phyloP scores from a whole-genome alignment of 2,329 filamentous ascomycete genomes.

The Leptodontidium sp. region DNA sequence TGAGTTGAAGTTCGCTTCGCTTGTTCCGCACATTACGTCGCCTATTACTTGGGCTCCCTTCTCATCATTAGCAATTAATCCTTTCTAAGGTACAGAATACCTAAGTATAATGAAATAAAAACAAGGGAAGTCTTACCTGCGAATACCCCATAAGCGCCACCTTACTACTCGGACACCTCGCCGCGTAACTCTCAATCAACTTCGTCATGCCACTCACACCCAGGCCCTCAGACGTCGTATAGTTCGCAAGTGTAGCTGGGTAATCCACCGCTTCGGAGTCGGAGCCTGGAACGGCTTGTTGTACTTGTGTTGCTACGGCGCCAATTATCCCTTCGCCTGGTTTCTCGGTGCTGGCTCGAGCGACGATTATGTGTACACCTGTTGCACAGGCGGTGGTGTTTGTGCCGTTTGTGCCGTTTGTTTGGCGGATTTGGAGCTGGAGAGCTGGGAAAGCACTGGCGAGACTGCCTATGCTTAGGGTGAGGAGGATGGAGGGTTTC shows the following conservation, averaged over 20 bases:
- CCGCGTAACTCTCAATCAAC: constrained; percentile 45
- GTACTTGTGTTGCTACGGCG: constrained; percentile 45
- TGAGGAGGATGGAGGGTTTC: neutral
- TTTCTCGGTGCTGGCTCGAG: constrained; percentile 47
- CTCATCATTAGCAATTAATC: constrained; percentile 18
- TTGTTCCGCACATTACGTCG: constrained; percentile 44
- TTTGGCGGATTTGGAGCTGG: constrained; percentile 3
- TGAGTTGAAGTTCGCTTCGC: constrained; percentile 38
- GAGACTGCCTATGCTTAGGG: neutral
- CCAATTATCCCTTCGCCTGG: constrained; percentile 48
- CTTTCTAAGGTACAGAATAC: neutral
- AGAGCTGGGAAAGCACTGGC: neutral
- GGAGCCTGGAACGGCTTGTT: constrained; percentile 45
- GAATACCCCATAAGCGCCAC: constrained; percentile 50
- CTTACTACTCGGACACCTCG: constrained; percentile 42
- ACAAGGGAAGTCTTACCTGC: constrained; percentile 37
- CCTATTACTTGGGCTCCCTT: constrained; percentile 44
- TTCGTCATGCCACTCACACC: constrained; percentile 46
- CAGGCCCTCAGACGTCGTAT: constrained; percentile 42
- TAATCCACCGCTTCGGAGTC: constrained; percentile 48
- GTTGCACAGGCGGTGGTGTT: constrained; percentile 24
- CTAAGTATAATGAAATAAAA: too few species aligned
- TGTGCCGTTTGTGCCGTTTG: constrained; percentile 3
- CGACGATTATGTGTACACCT: constrained; percentile 48
- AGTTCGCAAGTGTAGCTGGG: constrained; percentile 44